Evolutionary conservation across 176 grass and related monocot genomes (phyloP), one percentile per base, ranked within the genome.

Genomic region (Dactylis glomerata): DNA sequence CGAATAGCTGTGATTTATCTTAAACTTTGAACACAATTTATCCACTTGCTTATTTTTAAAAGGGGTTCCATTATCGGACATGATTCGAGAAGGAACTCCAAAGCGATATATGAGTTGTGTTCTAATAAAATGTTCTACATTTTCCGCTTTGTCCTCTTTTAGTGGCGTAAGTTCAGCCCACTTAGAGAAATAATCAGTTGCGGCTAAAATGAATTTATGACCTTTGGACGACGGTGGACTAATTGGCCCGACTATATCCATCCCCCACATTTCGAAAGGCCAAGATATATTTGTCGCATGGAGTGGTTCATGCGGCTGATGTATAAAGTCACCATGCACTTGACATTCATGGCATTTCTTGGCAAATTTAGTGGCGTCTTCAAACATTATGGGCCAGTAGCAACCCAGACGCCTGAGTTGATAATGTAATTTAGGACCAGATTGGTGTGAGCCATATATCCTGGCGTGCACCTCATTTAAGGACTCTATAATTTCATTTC

Each of bases 211-310:
- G n/a, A n/a, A n/a, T n/a, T n/a, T n/a, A n/a, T n/a, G n/a, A n/a
- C n/a, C n/a, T n/a, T n/a, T n/a, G n/a, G n/a, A n/a, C n/a, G n/a
- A n/a, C n/a, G n/a, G n/a, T n/a, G n/a, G n/a, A n/a, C n/a, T 36
- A 8, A 61, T 73, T 0, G 16, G 68, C 7, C 68, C 81, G 0
- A 61, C 65, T 11, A 82, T 4, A 45, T 72, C 50, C 34, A 82
- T 82, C 0, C 67, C 81, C 68, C 81, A 83, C 51, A 73, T 83
- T 61, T 83, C 38, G 3, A 83, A 61, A 11, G 68, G 38, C 81
- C 68, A 83, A 0, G 68, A 73, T 40, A 75, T 63, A 2, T 49
- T 61, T 0, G 26, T 75, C 0, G 38, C 54, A 30, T 83, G 69
- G 0, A 83, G 19, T 2, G 81, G 38, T 1, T 83, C 81, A 7